Percentiles rank a stretch among this genome's conserved stretches.
phyloP scores from a whole-genome alignment of 306 rosid species.

The Quercus berberidifolia region DNA sequence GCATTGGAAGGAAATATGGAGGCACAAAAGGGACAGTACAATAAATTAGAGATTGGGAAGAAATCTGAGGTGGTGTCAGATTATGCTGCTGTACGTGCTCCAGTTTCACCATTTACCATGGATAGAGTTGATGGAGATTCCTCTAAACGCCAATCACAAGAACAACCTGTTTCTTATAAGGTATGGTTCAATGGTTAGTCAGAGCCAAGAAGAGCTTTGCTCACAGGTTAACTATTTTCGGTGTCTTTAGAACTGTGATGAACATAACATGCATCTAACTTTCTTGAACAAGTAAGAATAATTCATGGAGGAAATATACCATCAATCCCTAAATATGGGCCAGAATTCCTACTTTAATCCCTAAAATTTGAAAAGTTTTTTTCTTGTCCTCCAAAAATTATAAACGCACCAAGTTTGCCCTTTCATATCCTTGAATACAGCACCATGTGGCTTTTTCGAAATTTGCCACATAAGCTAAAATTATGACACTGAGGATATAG shows the following conservation, averaged over 20 bases:
- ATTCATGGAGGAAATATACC: not conserved
- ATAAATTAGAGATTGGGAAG: constrained; percentile 29
- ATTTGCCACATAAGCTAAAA: no score
- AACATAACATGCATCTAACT: not conserved
- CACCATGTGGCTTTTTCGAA: no score
- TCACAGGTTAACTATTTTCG: not conserved
- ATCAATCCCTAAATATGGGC: no score
- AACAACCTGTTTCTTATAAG: constrained; percentile 42
- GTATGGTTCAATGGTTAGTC: constrained; percentile 44
- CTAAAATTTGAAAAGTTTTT: no score
- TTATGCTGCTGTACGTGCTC: constrained; percentile 45
- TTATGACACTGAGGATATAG: no score
- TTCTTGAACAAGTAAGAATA: not conserved
- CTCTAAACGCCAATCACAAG: constrained; percentile 33
- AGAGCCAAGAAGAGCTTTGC: constrained; percentile 12
- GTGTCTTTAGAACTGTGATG: not conserved
- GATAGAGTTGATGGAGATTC: constrained; percentile 39
- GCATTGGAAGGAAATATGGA: constrained; percentile 30
- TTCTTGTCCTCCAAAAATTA: no score
- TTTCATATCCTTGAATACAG: no score
- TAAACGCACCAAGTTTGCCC: no score
- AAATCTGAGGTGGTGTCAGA: constrained; percentile 37
- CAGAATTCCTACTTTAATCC: no score
- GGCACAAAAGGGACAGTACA: constrained; percentile 21
- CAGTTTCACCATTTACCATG: constrained; percentile 42